These are phyloP conservation scores for Candida orba DNA, from an alignment of 805 yeast species.

Conservation along the genomic window DNA sequence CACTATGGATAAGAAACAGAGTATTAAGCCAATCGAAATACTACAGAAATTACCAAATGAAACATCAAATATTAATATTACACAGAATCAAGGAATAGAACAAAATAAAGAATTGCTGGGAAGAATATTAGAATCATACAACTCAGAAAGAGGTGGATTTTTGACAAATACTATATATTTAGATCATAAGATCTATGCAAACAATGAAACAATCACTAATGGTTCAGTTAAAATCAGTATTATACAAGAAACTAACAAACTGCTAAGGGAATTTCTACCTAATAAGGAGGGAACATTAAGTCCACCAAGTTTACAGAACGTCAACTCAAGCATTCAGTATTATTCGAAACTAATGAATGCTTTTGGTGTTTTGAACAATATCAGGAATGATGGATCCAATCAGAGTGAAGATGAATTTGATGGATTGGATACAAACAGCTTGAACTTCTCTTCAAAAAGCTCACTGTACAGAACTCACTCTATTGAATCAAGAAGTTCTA, in stretches of 20 bases:
- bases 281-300: not conserved
- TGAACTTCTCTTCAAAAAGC: not conserved
- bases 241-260: constrained; percentile 17
- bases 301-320: not conserved
- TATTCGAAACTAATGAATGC: constrained; percentile 22
- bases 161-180: constrained; percentile 12
- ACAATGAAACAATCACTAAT: constrained; percentile 9
- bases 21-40: not conserved
- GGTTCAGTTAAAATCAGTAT: constrained; percentile 22
- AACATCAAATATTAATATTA: not conserved
- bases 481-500: not conserved
- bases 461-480: not conserved
- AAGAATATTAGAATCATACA: constrained; percentile 12
- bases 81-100: constrained; percentile 10
- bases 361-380: constrained; percentile 14
- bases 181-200: constrained; percentile 10
- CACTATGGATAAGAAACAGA: not conserved
- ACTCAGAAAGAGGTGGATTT: constrained; percentile 16
- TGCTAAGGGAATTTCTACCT: constrained; percentile 9
- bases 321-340: constrained; percentile 15
- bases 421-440: not conserved
- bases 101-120: constrained; percentile 8
- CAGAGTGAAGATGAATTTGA: not conserved
- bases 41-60: constrained; percentile 3
- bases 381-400: not conserved